These are phyloP conservation scores for Brachypodium distachyon DNA, from an alignment of 202 grass and related monocot species.

Conservation along the genomic window DNA sequence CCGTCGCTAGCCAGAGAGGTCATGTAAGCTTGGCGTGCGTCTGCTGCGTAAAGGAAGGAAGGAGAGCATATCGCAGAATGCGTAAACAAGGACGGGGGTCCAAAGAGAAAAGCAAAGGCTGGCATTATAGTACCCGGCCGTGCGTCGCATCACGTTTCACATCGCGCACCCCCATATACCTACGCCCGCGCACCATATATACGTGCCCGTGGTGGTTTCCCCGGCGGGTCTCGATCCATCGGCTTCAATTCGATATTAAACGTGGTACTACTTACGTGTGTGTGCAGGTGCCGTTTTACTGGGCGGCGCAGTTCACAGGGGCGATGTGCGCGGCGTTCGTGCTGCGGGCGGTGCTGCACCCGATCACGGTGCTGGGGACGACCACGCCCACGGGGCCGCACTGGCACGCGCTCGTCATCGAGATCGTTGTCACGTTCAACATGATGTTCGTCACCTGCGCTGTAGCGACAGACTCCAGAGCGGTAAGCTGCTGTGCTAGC, in stretches of 20 bases:
- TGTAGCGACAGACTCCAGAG: slow-evolving; percentile 86
- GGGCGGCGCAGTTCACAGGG: slow-evolving; percentile 82
- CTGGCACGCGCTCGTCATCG: slow-evolving; percentile 70
- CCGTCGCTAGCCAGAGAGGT: neutral
- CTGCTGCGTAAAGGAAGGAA: neutral
- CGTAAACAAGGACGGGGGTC: neutral
- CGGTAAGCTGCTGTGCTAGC: slow-evolving; percentile 18
- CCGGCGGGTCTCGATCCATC: too few species aligned
- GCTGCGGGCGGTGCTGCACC: slow-evolving; percentile 60
- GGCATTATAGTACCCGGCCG: neutral
- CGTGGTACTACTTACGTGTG: too few species aligned
- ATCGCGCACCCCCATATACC: neutral
- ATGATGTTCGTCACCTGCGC: slow-evolving; percentile 99
- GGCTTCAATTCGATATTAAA: too few species aligned
- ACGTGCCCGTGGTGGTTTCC: too few species aligned
- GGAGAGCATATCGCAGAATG: neutral
- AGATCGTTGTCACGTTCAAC: slow-evolving; percentile 86
- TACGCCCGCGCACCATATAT: neutral
- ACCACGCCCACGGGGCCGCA: slow-evolving; percentile 69
- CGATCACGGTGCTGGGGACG: slow-evolving; percentile 60
- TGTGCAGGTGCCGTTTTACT: slow-evolving; percentile 96
- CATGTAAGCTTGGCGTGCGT: neutral
- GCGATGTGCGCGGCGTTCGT: slow-evolving; percentile 77
- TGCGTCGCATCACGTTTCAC: neutral
- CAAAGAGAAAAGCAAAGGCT: neutral